Evolutionary conservation across 192 early-diverging fungal species (phyloP).

Genomic region (Umbelopsis vinacea): DNA sequence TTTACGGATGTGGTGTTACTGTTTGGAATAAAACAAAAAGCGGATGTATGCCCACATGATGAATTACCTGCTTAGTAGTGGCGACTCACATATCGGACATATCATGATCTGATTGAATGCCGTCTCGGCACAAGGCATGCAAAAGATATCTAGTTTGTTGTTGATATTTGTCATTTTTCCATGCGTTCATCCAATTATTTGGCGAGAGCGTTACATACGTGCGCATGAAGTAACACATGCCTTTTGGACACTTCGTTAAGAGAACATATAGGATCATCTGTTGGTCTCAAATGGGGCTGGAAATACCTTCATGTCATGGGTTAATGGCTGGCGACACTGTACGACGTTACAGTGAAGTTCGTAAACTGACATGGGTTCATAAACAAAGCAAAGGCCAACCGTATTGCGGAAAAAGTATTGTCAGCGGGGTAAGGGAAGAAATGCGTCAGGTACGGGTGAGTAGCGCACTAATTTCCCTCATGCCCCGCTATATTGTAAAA

Average conservation of each 20-base stretch:
- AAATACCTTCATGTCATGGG: conserved; percentile 36
- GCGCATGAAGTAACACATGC: conserved; percentile 72
- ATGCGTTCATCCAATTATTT: too few relatives aligned
- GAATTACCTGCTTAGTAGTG: conserved; percentile 52
- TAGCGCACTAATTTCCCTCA: neutral
- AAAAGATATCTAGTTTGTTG: conserved; percentile 64
- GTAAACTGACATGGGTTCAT: neutral
- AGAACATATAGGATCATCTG: neutral
- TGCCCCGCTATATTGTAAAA: neutral
- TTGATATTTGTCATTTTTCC: neutral
- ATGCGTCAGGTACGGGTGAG: too few relatives aligned
- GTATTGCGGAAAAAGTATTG: neutral
- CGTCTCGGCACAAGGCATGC: conserved; percentile 58
- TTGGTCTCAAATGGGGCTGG: neutral
- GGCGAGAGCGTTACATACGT: too few relatives aligned
- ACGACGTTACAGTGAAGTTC: conserved; percentile 49
- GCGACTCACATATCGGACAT: conserved; percentile 69
- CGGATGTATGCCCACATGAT: conserved; percentile 3
- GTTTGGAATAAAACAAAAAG: conserved; percentile 4
- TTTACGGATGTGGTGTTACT: neutral
- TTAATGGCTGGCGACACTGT: conserved; percentile 44
- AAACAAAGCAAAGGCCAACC: neutral
- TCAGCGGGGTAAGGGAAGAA: neutral
- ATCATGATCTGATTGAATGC: conserved; percentile 51
- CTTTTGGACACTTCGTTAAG: conserved; percentile 2